phyloP scores from a whole-genome alignment of 495 filamentous ascomycete species.

The Amphirosellinia nigrospora region DNA sequence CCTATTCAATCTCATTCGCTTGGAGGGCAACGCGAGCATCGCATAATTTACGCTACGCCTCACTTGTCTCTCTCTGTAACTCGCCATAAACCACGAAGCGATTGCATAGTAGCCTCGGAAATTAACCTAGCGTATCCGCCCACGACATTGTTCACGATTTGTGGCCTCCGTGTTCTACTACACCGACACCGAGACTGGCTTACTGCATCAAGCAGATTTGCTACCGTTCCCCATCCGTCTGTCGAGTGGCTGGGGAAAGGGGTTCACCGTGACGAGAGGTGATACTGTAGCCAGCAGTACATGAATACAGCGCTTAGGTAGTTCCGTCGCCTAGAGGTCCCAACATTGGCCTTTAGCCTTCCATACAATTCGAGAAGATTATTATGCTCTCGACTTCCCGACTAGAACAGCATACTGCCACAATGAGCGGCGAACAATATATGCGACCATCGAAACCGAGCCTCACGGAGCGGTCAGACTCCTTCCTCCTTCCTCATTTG shows the following conservation, averaged over 20 bases:
- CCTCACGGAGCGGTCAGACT: slow-evolving; percentile 42
- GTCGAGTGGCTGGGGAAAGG: slow-evolving; percentile 24
- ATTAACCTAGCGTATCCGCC: neutral
- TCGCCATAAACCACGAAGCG: slow-evolving; percentile 7
- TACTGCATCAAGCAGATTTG: neutral
- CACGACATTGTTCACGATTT: neutral
- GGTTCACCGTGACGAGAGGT: slow-evolving; percentile 17
- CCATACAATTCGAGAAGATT: neutral
- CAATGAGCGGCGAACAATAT: slow-evolving; percentile 34
- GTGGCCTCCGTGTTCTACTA: neutral
- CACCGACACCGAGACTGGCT: slow-evolving; percentile 16
- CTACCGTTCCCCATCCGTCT: slow-evolving; percentile 20
- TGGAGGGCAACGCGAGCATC: slow-evolving; percentile 8
- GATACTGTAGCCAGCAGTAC: slow-evolving; percentile 1
- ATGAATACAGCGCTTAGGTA: slow-evolving; percentile 1
- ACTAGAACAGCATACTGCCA: slow-evolving; percentile 23
- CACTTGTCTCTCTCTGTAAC: slow-evolving; percentile 2
- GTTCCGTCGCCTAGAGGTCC: slow-evolving; percentile 3
- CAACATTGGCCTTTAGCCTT: neutral
- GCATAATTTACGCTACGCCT: slow-evolving; percentile 12
- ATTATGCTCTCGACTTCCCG: neutral
- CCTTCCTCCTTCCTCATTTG: slow-evolving; percentile 48
- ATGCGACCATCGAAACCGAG: slow-evolving; percentile 31
- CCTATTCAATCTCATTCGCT: slow-evolving; percentile 12
- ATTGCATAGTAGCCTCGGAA: neutral